Conservation (phyloP, 2,329 filamentous ascomycete species). For the Thyridium curvatum region DNA sequence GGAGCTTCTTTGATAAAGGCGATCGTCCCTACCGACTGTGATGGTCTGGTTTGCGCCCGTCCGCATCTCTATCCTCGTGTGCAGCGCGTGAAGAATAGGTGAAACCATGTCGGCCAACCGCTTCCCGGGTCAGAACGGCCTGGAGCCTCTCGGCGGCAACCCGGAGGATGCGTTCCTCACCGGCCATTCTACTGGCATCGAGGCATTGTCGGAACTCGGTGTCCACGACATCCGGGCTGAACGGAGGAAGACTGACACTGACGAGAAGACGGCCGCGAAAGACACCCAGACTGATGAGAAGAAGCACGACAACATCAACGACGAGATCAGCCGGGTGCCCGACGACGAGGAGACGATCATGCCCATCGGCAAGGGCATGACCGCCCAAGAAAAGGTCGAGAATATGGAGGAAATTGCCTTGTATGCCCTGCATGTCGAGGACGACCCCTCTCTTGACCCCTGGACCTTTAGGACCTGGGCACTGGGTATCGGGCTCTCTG, state of each 20-base stretch:
- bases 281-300: neutral
- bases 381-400: slow-evolving; percentile 1
- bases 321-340: neutral
- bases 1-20: no score
- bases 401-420: slow-evolving; percentile 10
- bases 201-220: neutral
- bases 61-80: no score
- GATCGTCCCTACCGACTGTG: no score
- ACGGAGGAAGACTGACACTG: no score
- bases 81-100: no score
- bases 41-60: no score
- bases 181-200: neutral
- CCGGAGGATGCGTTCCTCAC: neutral
- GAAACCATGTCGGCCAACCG: neutral
- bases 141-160: neutral
- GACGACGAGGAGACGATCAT: neutral
- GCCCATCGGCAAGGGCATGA: slow-evolving; percentile 1
- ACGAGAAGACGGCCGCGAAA: neutral
- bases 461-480: slow-evolving; percentile 12
- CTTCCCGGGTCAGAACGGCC: neutral
- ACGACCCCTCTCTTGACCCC: slow-evolving; percentile 12
- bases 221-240: neutral
- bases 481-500: slow-evolving; percentile 14
- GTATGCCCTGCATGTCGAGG: slow-evolving; percentile 11
- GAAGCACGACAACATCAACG: neutral